phyloP scores from a whole-genome alignment of 202 grass and related monocot species.

The Thinopyrum obtusiflorum region DNA sequence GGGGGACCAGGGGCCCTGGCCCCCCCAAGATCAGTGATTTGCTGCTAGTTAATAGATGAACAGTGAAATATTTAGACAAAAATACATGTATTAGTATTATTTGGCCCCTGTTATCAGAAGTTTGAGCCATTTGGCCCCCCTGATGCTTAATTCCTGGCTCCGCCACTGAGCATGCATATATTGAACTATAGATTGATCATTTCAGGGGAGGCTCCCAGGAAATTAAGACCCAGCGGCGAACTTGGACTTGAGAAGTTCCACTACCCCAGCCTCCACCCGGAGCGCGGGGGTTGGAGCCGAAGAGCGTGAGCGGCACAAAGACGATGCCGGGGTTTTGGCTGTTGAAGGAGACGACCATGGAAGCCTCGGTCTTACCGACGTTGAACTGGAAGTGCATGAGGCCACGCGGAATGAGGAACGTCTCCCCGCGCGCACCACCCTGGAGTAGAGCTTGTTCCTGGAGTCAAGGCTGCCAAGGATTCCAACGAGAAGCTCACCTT shows the following conservation, averaged over 20 bases:
- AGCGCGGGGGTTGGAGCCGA: slow-evolving; percentile 59
- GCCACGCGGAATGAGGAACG: slow-evolving; percentile 51
- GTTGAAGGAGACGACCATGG: slow-evolving; percentile 60
- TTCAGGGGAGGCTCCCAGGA: neutral
- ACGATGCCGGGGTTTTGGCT: slow-evolving; percentile 55
- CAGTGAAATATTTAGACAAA: too few species aligned
- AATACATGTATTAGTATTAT: too few species aligned
- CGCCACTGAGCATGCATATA: too few species aligned
- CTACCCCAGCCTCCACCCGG: slow-evolving; percentile 37
- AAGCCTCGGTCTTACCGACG: slow-evolving; percentile 36
- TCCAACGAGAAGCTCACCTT: slow-evolving; percentile 51
- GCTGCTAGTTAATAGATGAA: too few species aligned
- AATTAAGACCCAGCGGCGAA: slow-evolving; percentile 31
- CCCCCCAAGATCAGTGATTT: too few species aligned
- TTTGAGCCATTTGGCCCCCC: too few species aligned
- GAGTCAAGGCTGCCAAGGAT: slow-evolving; percentile 50
- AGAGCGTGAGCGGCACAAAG: slow-evolving; percentile 39
- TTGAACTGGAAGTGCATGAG: slow-evolving; percentile 78
- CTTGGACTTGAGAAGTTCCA: slow-evolving; percentile 55
- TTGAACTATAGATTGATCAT: neutral
- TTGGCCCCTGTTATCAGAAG: too few species aligned
- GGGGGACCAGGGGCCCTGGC: too few species aligned
- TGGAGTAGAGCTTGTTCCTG: slow-evolving; percentile 44
- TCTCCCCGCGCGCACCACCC: slow-evolving; percentile 45
- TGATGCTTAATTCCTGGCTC: too few species aligned